Conservation (phyloP, 2,329 filamentous ascomycete genomes). For the Sporothrix schenckii region DNA sequence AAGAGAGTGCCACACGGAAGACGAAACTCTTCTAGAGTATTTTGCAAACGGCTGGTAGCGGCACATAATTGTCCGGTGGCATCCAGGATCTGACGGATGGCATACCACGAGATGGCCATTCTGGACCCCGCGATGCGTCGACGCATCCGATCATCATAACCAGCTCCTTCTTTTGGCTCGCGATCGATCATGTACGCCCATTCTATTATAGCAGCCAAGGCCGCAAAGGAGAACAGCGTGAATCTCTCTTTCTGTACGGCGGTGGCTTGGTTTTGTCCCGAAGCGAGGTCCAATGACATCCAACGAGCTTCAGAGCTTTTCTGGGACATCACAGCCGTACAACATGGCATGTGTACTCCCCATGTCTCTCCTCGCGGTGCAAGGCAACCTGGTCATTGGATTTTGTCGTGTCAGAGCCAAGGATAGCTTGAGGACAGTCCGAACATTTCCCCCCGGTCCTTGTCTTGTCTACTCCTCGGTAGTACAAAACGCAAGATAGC, state of each 20-base stretch:
- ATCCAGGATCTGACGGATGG: neutral
- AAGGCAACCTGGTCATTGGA: neutral
- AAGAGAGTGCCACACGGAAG: slow-evolving; percentile 2
- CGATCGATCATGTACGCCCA: no score
- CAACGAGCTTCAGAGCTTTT: no score
- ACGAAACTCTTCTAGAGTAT: slow-evolving; percentile 11
- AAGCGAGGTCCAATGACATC: no score
- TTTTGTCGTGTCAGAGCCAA: slow-evolving; percentile 1
- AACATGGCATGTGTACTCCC: neutral
- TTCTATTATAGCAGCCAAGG: no score
- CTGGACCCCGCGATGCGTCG: no score
- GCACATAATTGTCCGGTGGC: neutral
- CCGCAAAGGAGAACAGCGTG: no score
- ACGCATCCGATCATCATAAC: no score
- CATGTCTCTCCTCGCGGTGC: neutral
- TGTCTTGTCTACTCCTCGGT: neutral
- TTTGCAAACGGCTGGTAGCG: neutral
- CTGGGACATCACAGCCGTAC: neutral
- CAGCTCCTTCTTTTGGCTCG: no score
- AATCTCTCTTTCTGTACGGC: no score
- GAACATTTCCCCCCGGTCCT: neutral
- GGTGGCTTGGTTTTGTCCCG: no score
- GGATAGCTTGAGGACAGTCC: neutral
- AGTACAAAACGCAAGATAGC: slow-evolving; percentile 18
- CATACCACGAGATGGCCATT: no score